A percentile compares a stretch with the other conserved stretches of the same genome.
Evolutionary conservation across 257 asterid species (phyloP).

Genomic region (Phtheirospermum japonicum): DNA sequence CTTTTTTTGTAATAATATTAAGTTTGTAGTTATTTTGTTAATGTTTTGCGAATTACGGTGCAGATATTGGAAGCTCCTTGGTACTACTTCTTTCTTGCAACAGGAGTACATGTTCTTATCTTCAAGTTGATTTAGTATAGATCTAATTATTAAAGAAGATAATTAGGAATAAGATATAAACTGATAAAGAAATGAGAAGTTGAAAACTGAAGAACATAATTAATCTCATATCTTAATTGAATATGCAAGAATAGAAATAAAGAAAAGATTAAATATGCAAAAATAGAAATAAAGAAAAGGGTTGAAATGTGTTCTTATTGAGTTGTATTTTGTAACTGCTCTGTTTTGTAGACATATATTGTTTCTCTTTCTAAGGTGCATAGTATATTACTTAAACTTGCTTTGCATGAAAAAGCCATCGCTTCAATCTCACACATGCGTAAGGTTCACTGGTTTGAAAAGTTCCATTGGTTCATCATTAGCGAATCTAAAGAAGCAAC

Average conservation of each 20-base stretch:
- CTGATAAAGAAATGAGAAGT: slow-evolving; percentile 15
- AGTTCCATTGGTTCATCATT: slow-evolving; percentile 97
- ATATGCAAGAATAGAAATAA: slow-evolving; percentile 19
- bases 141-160: slow-evolving; percentile 14
- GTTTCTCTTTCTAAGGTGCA: slow-evolving; percentile 20
- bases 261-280: background rate
- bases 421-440: slow-evolving; percentile 96
- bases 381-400: slow-evolving; percentile 19
- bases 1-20: too few species aligned
- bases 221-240: slow-evolving; percentile 18
- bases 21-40: too few species aligned
- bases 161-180: slow-evolving; percentile 1
- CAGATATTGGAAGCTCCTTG: background rate
- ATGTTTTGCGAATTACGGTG: background rate
- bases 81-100: slow-evolving; percentile 18
- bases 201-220: slow-evolving; percentile 2
- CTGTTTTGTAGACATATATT: slow-evolving; percentile 14
- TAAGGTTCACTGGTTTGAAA: slow-evolving; percentile 99
- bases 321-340: slow-evolving; percentile 18
- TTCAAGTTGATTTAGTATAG: slow-evolving; percentile 18
- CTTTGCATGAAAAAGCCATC: slow-evolving; percentile 82
- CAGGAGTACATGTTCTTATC: slow-evolving; percentile 10
- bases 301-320: slow-evolving; percentile 7
- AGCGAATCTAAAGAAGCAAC: too few species aligned
- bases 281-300: too few species aligned